phyloP scores from a whole-genome alignment of 2,329 filamentous ascomycete genomes.

The Exserohilum rostratum region DNA sequence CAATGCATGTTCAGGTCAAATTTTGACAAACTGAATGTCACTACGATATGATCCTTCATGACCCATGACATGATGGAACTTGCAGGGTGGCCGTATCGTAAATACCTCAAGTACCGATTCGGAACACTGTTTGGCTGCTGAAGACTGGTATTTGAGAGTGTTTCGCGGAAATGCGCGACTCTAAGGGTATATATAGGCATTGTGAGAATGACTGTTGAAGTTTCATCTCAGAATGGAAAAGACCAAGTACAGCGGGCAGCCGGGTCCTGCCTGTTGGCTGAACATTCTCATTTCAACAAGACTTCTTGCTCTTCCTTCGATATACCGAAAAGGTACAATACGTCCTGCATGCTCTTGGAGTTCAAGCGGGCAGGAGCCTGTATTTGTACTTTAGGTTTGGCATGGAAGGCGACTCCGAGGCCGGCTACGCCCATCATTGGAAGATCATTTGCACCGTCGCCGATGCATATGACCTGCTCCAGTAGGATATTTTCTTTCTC shows the following conservation, averaged over 20 bases:
- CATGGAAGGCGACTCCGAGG: constrained; percentile 81
- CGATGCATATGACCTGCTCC: constrained; percentile 73
- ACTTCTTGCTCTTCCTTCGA: constrained; percentile 66
- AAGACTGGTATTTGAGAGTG: not conserved
- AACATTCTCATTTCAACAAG: constrained; percentile 42
- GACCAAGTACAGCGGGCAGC: not conserved
- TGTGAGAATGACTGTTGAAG: too few species aligned
- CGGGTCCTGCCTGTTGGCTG: not conserved
- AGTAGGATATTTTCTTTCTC: constrained; percentile 68
- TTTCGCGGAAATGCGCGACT: too few species aligned
- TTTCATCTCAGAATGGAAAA: not conserved
- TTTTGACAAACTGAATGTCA: too few species aligned
- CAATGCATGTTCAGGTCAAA: too few species aligned
- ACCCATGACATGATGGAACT: too few species aligned
- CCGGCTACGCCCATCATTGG: constrained; percentile 79
- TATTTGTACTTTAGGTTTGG: constrained; percentile 81
- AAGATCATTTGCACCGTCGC: constrained; percentile 83
- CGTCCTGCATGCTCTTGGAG: constrained; percentile 70
- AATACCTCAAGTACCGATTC: too few species aligned
- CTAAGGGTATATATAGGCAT: too few species aligned
- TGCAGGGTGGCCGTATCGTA: too few species aligned
- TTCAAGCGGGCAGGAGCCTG: constrained; percentile 77
- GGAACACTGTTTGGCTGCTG: not conserved
- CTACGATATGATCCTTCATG: too few species aligned
- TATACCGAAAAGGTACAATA: constrained; percentile 77